These are phyloP conservation scores for Hordeum marinum DNA, from an alignment of 176 grass and related monocot genomes.

Conservation along the genomic window DNA sequence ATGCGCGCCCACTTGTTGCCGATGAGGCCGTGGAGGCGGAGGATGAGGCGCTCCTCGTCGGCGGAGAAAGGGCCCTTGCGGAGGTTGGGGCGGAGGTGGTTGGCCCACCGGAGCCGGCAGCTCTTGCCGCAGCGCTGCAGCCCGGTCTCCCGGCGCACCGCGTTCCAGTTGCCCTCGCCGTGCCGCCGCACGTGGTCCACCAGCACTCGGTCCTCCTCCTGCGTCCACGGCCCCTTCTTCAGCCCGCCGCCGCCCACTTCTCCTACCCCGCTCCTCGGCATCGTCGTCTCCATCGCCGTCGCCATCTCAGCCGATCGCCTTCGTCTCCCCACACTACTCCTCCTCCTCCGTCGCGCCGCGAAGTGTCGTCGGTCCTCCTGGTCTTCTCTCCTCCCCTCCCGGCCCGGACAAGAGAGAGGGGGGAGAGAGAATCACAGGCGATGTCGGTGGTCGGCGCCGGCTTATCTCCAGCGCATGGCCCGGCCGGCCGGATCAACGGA, in stretches of 20 bases:
- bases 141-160: slow-evolving; percentile 67
- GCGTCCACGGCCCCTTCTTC: slow-evolving; percentile 95
- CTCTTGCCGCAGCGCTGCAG: slow-evolving; percentile 89
- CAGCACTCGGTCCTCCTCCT: slow-evolving; percentile 72
- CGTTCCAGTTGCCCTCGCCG: slow-evolving; percentile 87
- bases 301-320: not conserved
- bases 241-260: slow-evolving; percentile 7
- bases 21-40: slow-evolving; percentile 65
- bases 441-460: not conserved
- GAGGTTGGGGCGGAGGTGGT: slow-evolving; percentile 92
- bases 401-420: slow-evolving; percentile 13
- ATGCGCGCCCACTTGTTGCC: slow-evolving; percentile 92
- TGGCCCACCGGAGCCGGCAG: slow-evolving; percentile 89
- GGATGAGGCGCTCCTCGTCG: slow-evolving; percentile 73
- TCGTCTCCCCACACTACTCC: not conserved
- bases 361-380: not conserved
- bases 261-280: not conserved
- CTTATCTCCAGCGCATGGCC: not conserved
- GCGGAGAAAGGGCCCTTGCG: slow-evolving; percentile 84
- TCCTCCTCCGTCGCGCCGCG: no score
- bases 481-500: not conserved
- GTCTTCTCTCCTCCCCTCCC: slow-evolving; percentile 41
- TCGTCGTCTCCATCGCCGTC: not conserved
- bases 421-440: slow-evolving; percentile 12
- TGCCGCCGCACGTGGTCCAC: slow-evolving; percentile 71